Evolutionary conservation across 176 grass and related monocot species (phyloP), one percentile per base, ranked within the genome.

Genomic region (Secale cereale): DNA sequence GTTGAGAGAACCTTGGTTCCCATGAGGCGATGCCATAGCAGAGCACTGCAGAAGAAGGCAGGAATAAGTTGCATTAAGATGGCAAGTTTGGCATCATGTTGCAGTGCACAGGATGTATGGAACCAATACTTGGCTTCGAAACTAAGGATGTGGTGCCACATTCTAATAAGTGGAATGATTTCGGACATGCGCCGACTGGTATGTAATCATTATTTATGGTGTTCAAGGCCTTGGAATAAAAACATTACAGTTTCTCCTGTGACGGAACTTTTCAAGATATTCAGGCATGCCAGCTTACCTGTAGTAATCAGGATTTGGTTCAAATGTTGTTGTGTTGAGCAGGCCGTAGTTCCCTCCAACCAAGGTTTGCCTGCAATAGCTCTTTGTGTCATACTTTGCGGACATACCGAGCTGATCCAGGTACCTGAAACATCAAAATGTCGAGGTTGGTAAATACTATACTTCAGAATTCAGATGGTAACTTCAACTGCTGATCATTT

Each of bases 271-370:
- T 28, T 67, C 32, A 61, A 64, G 56, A 77, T 33, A 41, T 17
- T 40, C 26, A 77, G 27, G 12, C 25, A 56, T 65, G 27, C 2
- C 25, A 74, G 71, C 33, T 52, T 77, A 97, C 91, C 94, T 97
- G 74, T 97, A 97, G 66, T 97, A 97, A 81, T 97, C 94, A 71
- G 94, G 91, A 73, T 97, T 94, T 31, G 94, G 94, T 83, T 90
- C 87, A 81, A 94, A 97, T 22, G 87, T 92, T 46, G 91, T 94
- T 20, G 94, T 94, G 87, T 94, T 94, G 32, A 97, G 89, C 1
- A 97, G 87, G 40, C 91, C 91, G 9, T 97, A 97, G 74, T 97
- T 97, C 31, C 91, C 94, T 20, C 94, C 94, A 69, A 94, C 36
- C 54, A 97, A 81, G 16, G 87, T 87, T 60, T 97, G 94, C 67